These are phyloP conservation scores for Melanogaster broomeanus DNA, from an alignment of 768 basidiomycete species.

Conservation along the genomic window DNA sequence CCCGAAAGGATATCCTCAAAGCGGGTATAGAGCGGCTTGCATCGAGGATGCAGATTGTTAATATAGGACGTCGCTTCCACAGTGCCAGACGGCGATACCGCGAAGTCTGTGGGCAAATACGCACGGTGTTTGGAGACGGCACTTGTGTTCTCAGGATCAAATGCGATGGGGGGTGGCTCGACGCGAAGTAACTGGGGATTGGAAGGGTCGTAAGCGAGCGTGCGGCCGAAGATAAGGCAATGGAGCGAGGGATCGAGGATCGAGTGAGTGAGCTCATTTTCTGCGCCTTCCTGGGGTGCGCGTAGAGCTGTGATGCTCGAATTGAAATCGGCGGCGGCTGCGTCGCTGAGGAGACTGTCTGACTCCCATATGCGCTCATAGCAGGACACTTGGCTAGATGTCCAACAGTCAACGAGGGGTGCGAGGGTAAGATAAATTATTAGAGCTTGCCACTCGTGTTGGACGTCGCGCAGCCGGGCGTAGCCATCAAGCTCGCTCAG, in stretches of 20 bases:
- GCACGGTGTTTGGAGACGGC: conserved; percentile 42
- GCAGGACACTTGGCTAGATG: conserved; percentile 50
- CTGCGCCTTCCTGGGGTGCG: conserved; percentile 2
- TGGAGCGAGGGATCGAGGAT: conserved; percentile 45
- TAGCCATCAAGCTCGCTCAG: conserved; percentile 52
- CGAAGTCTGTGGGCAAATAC: conserved; percentile 47
- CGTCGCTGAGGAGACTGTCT: conserved; percentile 21
- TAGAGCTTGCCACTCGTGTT: conserved; percentile 38
- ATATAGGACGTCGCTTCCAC: conserved; percentile 49
- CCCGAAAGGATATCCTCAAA: conserved; percentile 36
- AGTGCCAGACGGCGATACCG: conserved; percentile 31
- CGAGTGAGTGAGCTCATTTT: conserved; percentile 22
- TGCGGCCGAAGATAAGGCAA: conserved; percentile 42
- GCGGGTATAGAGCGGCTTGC: conserved; percentile 31
- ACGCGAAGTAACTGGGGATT: conserved; percentile 19
- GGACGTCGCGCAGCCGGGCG: conserved; percentile 39
- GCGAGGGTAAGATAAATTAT: neutral
- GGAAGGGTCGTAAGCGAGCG: conserved; percentile 35
- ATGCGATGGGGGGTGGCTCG: conserved; percentile 26
- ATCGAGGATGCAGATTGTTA: conserved; percentile 48
- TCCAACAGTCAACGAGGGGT: neutral
- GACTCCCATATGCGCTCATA: conserved; percentile 59
- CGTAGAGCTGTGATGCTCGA: conserved; percentile 16
- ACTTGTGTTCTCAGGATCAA: conserved; percentile 33
- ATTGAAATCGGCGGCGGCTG: conserved; percentile 16